Percentiles rank a stretch among this genome's conserved stretches.
These are phyloP conservation scores for Taiozyma onychis DNA, from an alignment of 1,139 yeast genomes.

Conservation along the genomic window DNA sequence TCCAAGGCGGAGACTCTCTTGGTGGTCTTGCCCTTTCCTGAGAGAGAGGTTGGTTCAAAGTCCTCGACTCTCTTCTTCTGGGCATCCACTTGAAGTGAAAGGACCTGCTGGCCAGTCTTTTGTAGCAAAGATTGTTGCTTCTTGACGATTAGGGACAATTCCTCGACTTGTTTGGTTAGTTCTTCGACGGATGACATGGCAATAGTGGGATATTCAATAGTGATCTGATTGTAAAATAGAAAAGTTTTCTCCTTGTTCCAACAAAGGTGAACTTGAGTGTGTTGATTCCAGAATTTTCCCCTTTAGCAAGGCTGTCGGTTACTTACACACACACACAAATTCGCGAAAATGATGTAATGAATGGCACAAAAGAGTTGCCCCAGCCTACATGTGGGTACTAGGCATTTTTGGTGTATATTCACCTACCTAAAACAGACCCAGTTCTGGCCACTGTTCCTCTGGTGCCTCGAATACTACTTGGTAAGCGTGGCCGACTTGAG, in stretches of 20 bases:
- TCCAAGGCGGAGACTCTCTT: constrained; percentile 31
- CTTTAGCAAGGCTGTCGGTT: background rate
- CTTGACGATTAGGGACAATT: constrained; percentile 43
- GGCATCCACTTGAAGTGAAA: constrained; percentile 56
- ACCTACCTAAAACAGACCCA: background rate
- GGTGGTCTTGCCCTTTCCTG: constrained; percentile 8
- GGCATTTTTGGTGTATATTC: background rate
- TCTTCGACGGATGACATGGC: constrained; percentile 24
- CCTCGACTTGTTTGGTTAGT: constrained; percentile 39
- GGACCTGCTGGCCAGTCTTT: constrained; percentile 72
- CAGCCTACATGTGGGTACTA: no score
- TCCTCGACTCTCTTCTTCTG: constrained; percentile 31
- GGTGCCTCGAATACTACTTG: constrained; percentile 39
- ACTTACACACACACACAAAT: background rate
- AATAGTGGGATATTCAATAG: background rate
- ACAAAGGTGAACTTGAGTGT: background rate
- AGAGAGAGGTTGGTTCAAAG: constrained; percentile 23
- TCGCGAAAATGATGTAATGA: background rate
- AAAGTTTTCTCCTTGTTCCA: no score
- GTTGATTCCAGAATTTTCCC: background rate
- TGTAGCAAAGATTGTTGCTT: constrained; percentile 42
- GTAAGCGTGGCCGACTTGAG: constrained; percentile 60
- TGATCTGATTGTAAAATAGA: background rate
- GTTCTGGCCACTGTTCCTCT: background rate
- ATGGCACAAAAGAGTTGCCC: background rate